A percentile compares a stretch with the other conserved stretches of the same genome.
Conservation (phyloP, 1,284 basidiomycete genomes). For the Inonotus hispidus region DNA sequence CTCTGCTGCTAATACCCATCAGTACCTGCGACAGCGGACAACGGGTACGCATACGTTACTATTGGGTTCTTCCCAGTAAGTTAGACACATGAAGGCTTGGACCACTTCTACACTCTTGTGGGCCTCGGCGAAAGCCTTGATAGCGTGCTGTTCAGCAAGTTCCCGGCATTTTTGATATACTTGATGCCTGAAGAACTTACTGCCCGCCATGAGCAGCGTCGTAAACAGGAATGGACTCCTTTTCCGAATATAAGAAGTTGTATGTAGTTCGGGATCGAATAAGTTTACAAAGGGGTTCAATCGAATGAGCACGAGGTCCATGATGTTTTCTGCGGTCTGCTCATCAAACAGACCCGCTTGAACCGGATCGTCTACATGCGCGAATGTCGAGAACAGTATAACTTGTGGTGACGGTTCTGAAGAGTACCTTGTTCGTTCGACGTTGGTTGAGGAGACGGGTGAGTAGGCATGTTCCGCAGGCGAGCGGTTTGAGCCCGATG, state of each 20-base stretch:
- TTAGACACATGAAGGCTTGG: slow-evolving; percentile 78
- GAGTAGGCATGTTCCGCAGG: slow-evolving; percentile 24
- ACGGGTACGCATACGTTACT: slow-evolving; percentile 46
- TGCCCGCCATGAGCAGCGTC: slow-evolving; percentile 73
- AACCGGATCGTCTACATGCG: slow-evolving; percentile 56
- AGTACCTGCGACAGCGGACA: background rate
- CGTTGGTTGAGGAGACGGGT: slow-evolving; percentile 4
- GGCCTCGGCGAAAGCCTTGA: slow-evolving; percentile 70
- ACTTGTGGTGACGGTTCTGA: slow-evolving; percentile 27
- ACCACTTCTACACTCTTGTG: slow-evolving; percentile 77
- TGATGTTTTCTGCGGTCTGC: slow-evolving; percentile 58
- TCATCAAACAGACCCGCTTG: slow-evolving; percentile 62
- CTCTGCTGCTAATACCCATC: slow-evolving; percentile 36
- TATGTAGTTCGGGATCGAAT: slow-evolving; percentile 75
- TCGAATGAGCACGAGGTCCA: slow-evolving; percentile 71
- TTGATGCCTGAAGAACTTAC: slow-evolving; percentile 77
- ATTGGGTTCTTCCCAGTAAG: slow-evolving; percentile 83
- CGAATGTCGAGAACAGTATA: slow-evolving; percentile 22
- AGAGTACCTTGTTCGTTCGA: slow-evolving; percentile 28
- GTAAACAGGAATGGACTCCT: slow-evolving; percentile 78
- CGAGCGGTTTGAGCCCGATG: slow-evolving; percentile 27
- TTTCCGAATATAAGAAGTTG: slow-evolving; percentile 65
- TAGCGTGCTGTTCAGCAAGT: slow-evolving; percentile 63
- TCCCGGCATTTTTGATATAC: slow-evolving; percentile 62
- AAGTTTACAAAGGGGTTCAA: slow-evolving; percentile 82